Percentiles rank a stretch among this genome's conserved stretches.
Conservation (phyloP, 78 protist species). For the Polysphondylium violaceum region DNA sequence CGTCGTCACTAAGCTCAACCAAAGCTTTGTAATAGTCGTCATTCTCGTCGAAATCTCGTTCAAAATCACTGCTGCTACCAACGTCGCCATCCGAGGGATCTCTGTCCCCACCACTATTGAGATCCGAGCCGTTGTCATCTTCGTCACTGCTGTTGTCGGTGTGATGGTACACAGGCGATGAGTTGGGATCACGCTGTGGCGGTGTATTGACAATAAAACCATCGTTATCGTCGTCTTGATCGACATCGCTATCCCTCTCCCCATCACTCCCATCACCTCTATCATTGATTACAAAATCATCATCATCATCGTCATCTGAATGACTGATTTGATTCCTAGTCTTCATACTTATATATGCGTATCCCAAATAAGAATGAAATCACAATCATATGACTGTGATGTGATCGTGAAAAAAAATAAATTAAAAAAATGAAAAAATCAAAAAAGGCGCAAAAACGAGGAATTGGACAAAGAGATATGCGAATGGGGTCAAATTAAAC, state of each 20-base stretch:
- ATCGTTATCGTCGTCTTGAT: neutral
- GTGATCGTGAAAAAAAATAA: too few species aligned
- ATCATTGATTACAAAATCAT: neutral
- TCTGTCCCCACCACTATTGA: neutral
- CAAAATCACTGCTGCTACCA: slow-evolving; percentile 16
- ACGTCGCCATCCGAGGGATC: neutral
- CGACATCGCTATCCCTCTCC: neutral
- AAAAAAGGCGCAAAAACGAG: too few species aligned
- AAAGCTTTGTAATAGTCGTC: neutral
- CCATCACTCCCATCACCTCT: neutral
- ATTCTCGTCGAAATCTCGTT: neutral
- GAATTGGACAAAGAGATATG: too few species aligned
- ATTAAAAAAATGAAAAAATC: too few species aligned
- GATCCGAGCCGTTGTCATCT: neutral
- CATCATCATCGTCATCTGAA: neutral
- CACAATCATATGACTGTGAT: too few species aligned
- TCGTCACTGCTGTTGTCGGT: neutral
- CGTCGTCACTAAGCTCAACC: too few species aligned
- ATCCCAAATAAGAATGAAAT: too few species aligned
- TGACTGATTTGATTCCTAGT: too few species aligned
- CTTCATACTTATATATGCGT: too few species aligned
- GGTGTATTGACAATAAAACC: neutral
- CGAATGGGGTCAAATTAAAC: too few species aligned
- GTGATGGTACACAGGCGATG: too few species aligned
- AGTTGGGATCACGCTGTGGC: neutral